phyloP scores from a whole-genome alignment of 768 basidiomycete species.

The Boletus barrowsii region DNA sequence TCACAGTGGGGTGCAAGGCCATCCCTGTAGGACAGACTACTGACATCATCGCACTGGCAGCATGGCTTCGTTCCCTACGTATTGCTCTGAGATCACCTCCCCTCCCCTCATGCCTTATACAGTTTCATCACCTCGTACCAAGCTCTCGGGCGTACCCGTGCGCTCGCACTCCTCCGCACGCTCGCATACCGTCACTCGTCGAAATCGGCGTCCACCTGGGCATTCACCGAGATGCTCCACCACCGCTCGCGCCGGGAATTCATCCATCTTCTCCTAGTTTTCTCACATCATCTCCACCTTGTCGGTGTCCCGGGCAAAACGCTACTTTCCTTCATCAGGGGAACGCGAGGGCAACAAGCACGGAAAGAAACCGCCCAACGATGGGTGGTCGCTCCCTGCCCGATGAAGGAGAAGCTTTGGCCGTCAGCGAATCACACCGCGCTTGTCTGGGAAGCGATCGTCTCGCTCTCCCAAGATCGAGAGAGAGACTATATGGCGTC shows the following conservation, averaged over 20 bases:
- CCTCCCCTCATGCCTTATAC: slow-evolving; percentile 19
- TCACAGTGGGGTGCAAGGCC: neutral
- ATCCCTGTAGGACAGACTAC: neutral
- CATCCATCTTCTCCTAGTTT: slow-evolving; percentile 37
- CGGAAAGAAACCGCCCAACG: neutral
- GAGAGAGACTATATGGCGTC: slow-evolving; percentile 42
- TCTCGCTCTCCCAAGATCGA: slow-evolving; percentile 15
- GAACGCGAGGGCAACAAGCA: slow-evolving; percentile 6
- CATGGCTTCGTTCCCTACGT: slow-evolving; percentile 26
- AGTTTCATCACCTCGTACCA: slow-evolving; percentile 23
- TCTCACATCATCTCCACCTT: slow-evolving; percentile 48
- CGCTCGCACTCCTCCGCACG: slow-evolving; percentile 14
- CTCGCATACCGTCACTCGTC: slow-evolving; percentile 23
- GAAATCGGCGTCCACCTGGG: slow-evolving; percentile 26
- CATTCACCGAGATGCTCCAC: slow-evolving; percentile 29
- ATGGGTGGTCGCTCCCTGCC: neutral
- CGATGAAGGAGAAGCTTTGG: slow-evolving; percentile 27
- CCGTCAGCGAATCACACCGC: slow-evolving; percentile 33
- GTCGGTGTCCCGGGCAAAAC: slow-evolving; percentile 48
- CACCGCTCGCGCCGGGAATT: slow-evolving; percentile 19
- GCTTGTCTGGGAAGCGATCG: slow-evolving; percentile 34
- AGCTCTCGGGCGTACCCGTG: slow-evolving; percentile 19
- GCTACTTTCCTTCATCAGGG: slow-evolving; percentile 11
- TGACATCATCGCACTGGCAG: slow-evolving; percentile 12
- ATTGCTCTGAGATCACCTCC: slow-evolving; percentile 19